Evolutionary conservation across 116 monocot species (phyloP).

Genomic region (Dioscorea cayenensis): DNA sequence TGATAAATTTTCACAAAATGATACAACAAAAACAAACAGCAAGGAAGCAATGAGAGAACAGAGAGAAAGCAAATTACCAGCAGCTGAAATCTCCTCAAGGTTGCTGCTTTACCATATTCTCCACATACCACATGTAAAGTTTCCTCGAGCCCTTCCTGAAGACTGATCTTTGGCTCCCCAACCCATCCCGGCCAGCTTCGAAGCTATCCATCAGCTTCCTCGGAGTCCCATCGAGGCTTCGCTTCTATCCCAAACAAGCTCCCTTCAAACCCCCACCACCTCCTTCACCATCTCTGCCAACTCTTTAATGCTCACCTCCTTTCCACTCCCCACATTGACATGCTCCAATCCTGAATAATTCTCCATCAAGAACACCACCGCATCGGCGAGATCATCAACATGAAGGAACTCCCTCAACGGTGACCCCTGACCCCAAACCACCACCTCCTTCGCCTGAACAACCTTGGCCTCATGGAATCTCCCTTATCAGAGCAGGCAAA

Average conservation of each 20-base stretch:
- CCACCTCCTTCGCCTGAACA: conserved; percentile 40
- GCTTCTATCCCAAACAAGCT: conserved; percentile 58
- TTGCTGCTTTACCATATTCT: conserved; percentile 39
- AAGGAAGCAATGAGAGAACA: too few species aligned
- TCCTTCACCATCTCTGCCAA: conserved; percentile 81
- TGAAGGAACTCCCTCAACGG: conserved; percentile 85
- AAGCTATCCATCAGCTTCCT: conserved; percentile 88
- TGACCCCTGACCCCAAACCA: conserved; percentile 83
- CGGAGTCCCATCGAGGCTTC: conserved; percentile 88
- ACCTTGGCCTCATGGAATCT: conserved; percentile 85
- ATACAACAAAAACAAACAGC: too few species aligned
- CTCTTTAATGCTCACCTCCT: conserved; percentile 80
- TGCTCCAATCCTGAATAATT: conserved; percentile 70
- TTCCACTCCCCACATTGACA: conserved; percentile 86
- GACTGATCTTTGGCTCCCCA: conserved; percentile 60
- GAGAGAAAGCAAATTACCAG: too few species aligned
- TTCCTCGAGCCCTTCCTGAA: conserved; percentile 60
- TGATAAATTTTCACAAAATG: too few species aligned
- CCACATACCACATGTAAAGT: conserved; percentile 90
- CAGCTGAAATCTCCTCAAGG: neutral
- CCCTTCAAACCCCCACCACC: conserved; percentile 71
- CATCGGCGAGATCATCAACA: conserved; percentile 82
- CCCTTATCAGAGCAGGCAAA: conserved; percentile 64
- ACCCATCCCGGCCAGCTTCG: conserved; percentile 53
- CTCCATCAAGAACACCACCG: conserved; percentile 73